Conservation (phyloP, 2,329 filamentous ascomycete genomes). For the Paraconiothyrium brasiliense region DNA sequence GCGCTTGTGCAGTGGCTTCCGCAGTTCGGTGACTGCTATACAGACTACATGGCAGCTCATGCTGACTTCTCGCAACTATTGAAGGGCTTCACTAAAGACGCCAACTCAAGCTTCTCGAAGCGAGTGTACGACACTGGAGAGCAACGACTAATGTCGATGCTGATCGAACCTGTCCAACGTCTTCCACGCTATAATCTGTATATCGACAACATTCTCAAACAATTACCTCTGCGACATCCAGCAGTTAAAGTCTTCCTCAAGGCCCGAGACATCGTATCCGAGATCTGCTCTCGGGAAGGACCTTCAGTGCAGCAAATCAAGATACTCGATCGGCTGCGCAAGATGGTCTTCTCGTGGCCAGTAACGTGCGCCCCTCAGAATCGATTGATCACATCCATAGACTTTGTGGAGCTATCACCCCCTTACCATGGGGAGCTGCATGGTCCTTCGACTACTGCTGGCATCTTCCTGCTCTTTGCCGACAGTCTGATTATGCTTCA, state of each 20-base stretch:
- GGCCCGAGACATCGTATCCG: slow-evolving; percentile 91
- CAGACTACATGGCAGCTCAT: slow-evolving; percentile 91
- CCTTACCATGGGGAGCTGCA: slow-evolving; percentile 69
- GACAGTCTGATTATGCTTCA: slow-evolving; percentile 81
- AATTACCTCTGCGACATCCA: slow-evolving; percentile 84
- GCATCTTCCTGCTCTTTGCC: slow-evolving; percentile 84
- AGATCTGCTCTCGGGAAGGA: slow-evolving; percentile 93
- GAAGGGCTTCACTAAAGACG: slow-evolving; percentile 77
- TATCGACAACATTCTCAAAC: slow-evolving; percentile 93
- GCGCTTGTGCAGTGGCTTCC: slow-evolving; percentile 92
- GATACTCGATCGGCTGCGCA: slow-evolving; percentile 76
- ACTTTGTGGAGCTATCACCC: slow-evolving; percentile 78
- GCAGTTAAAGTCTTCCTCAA: slow-evolving; percentile 84
- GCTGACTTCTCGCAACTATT: slow-evolving; percentile 85
- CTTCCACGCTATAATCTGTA: slow-evolving; percentile 94
- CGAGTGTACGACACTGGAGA: slow-evolving; percentile 85
- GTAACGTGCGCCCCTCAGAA: slow-evolving; percentile 75
- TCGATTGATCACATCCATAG: slow-evolving; percentile 81
- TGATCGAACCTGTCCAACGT: slow-evolving; percentile 96
- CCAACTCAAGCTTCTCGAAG: slow-evolving; percentile 82
- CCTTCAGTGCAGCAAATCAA: slow-evolving; percentile 74
- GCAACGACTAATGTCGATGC: slow-evolving; percentile 85
- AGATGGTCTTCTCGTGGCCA: slow-evolving; percentile 82
- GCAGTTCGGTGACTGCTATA: slow-evolving; percentile 88
- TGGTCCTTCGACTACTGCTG: slow-evolving; percentile 59